Base-by-base conservation (phyloP, 2,329 filamentous ascomycete genomes). In the Aspergillus cejpii region DNA sequence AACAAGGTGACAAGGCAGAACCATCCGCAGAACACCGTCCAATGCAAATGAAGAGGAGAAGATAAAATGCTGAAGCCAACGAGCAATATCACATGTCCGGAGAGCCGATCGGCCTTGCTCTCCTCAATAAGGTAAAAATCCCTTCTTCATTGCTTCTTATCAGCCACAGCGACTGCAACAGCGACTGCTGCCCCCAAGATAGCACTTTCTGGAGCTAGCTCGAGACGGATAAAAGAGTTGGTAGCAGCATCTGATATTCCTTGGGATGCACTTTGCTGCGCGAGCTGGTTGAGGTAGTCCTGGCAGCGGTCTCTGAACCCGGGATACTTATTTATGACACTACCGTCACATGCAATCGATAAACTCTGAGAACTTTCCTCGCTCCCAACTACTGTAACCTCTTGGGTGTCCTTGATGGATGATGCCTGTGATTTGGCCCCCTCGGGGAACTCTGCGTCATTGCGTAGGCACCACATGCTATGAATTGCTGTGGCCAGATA, bases 401-500 rank as follows among this genome's bases (percentile, higher is more conserved):
- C 61, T n/a, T 62, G 55, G 0, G 52, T 43, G 26, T 60, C 60
- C 41, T 64, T 66, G 39, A 43, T 49, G 6, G 53, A 49, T 1
- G 54, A 49, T 3, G 57, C 51, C 3, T 55, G 53, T 1, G 59
- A 51, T 6, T 53, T 44, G 15, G 46, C 38, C 2, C 37, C 28
- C 6, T 50, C 39, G 7, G 63, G 54, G 41, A 58, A 70, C 52
- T 80, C 77, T 6, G 68, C 66, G 12, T 71, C 67, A 29, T 73
- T 75, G 44, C 75, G 72, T 11, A 83, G 62, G 10, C 65, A 68
- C 76, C 79, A 83, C 28, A 84, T 69, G 23, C 79, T 78, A 57
- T 83, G 79, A 21, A 83, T 76, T 2, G 77, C 78, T 1, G 77
- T 76, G 1, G 80, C 78, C n/a, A 83, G 70, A 53, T 80, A 82